Conservation (phyloP, 192 early-diverging fungal species). For the Coemansia sp. region DNA sequence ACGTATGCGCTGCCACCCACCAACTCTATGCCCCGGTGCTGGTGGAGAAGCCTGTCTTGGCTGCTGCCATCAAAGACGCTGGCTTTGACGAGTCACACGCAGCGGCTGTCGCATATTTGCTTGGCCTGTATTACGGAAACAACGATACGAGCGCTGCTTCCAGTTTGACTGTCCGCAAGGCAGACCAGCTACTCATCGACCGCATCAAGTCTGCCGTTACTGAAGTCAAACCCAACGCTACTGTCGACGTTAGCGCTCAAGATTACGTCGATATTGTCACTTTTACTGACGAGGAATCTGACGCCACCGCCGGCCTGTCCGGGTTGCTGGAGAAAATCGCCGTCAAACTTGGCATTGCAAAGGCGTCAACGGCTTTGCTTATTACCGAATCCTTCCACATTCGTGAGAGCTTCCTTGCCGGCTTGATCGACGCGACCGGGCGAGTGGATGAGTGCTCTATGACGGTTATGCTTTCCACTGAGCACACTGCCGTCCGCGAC, state of each 20-base stretch:
- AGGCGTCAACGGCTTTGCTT: background rate
- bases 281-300: background rate
- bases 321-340: background rate
- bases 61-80: background rate
- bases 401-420: constrained; percentile 45
- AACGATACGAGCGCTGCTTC: background rate
- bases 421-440: constrained; percentile 31
- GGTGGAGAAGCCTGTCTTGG: constrained; percentile 14
- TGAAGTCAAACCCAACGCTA: too few relatives aligned
- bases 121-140: constrained; percentile 20
- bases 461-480: background rate
- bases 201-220: background rate
- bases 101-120: constrained; percentile 21
- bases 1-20: constrained; percentile 28
- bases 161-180: background rate
- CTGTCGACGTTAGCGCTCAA: background rate
- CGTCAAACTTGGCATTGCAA: background rate
- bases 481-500: constrained; percentile 3
- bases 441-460: background rate
- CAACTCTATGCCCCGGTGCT: constrained; percentile 32
- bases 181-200: constrained; percentile 7
- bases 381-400: constrained; percentile 3
- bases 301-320: background rate
- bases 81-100: constrained; percentile 10
- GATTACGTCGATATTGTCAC: background rate